Percentiles rank a stretch among this genome's conserved stretches.
These are phyloP conservation scores for Suhomyces sp. DNA, from an alignment of 805 yeast species.

Conservation along the genomic window DNA sequence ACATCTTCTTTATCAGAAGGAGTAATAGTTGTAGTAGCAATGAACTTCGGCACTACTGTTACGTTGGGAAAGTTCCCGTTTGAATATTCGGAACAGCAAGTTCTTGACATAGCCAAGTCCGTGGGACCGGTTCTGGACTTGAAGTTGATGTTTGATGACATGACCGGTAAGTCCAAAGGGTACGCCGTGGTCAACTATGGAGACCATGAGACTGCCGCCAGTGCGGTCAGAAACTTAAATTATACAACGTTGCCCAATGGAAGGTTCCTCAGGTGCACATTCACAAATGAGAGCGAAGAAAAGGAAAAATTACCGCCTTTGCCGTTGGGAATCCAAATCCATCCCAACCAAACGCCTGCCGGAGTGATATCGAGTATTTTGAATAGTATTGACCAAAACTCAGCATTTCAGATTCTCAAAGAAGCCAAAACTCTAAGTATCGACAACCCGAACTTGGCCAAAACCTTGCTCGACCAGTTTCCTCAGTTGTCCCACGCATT, in stretches of 20 bases:
- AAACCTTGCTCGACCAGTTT: conserved; percentile 56
- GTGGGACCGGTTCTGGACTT: conserved; percentile 84
- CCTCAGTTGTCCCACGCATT: conserved; percentile 85
- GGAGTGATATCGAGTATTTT: conserved; percentile 25
- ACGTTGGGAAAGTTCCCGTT: conserved; percentile 87
- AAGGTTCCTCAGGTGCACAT: conserved; percentile 71
- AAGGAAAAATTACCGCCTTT: conserved; percentile 34
- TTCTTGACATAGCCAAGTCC: conserved; percentile 76
- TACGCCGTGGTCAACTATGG: conserved; percentile 82
- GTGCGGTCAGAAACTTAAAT: conserved; percentile 86
- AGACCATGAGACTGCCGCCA: conserved; percentile 81
- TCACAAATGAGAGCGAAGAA: conserved; percentile 48
- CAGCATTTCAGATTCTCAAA: conserved; percentile 24
- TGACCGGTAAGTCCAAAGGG: conserved; percentile 88
- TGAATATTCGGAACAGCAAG: conserved; percentile 92
- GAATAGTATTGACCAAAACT: conserved; percentile 20
- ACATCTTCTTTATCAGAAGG: neutral
- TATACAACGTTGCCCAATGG: conserved; percentile 65
- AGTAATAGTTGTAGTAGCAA: neutral
- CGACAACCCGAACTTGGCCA: conserved; percentile 57
- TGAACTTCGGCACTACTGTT: conserved; percentile 28
- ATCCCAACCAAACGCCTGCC: conserved; percentile 38
- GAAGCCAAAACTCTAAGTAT: conserved; percentile 61
- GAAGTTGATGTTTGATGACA: conserved; percentile 78
- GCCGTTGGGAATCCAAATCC: conserved; percentile 41